Base-by-base conservation (phyloP, 371 early-diverging fungal species). In the Circinella umbellata region DNA sequence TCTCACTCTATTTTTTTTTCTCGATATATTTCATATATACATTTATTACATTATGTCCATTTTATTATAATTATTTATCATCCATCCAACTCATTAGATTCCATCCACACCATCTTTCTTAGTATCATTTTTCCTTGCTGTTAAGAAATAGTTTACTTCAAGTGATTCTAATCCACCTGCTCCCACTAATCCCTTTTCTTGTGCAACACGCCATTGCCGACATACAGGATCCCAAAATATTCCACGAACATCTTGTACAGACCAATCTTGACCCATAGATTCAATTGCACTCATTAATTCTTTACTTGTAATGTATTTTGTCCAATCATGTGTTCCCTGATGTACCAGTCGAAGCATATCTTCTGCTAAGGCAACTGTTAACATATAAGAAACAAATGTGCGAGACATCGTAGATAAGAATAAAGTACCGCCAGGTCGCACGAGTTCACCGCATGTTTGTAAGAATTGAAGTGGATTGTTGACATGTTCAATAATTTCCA, bases 401-500 rank as follows among this genome's bases (percentile, higher is more conserved):
- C 96, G 92, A 68, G 93, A 94, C 77, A 98, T 97, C 57, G 98
- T 98, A 1, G 97, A 97, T 39, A 96, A 64, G 48, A 98, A 88
- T 35, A 97, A 39, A 27, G 88, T 72, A 0, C 94, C 97, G 4
- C 86, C 87, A 3, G 95, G 92, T 73, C 90, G 78, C 17, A 73
- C 73, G 39, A 97, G 79, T 11, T 85, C 70, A 18, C 86, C 79
- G 55, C 94, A 89, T 0, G 90, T 85, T 37, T 78, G 71, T 15
- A 96, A 79, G 74, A 98, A 97, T 13, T 76, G 77, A 5, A 78
- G 69, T 0, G 95, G 93, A 63, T 95, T 87, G 13, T 82, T 82
- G 17, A 98, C 98, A 70, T 98, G 98, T 81, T 98, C 98, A 66
- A 98, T 90, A 37, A 98, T 92, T 75, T 98, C 98, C 81, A 96